Evolutionary conservation across 257 asterid genomes (phyloP), one percentile per base, ranked within the genome.

Genomic region (Nicotiana tabacum): DNA sequence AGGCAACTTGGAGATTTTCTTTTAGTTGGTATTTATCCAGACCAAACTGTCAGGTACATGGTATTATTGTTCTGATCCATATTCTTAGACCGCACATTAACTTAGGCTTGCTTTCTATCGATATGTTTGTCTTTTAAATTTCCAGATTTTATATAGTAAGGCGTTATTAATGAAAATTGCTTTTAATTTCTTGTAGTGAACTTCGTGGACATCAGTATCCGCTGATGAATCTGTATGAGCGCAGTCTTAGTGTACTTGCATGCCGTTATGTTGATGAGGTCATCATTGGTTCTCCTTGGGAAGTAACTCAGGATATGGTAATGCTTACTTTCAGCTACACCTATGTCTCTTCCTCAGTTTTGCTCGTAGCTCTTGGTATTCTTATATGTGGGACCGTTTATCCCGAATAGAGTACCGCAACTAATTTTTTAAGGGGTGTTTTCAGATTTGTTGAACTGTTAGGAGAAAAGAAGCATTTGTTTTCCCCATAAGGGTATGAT

Each of bases 261-360:
- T 96, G 97, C 69, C 97, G 97, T 74, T 93, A 96, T 80, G 99
- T 96, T 84, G 98, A 96, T 83, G 99, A 96, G 87, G 96, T 96
- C 89, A 92, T 96, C 57, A 92, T 96, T 27, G 99, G 99, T 9
- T 97, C 97, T 66, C 99, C 99, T 77, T 91, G 91, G 97, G 93
- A 89, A 89, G 92, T 96, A 82, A 89, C 94, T 27, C 86, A 90
- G 86, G 99, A 96, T 67, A 84, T 94, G 99, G 99, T 96, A 87
- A 43, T 77, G 89, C 80, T 83, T 32, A 61, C 11, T n/a, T 66
- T 37, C 37, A 51, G 48, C 37, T 57, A 48, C 57, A 43, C 82
- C 70, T 48, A 29, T 60, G 13, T 39, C 33, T 82, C 58, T 82
- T 35, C 33, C 56, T 64, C 29, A 43, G 27, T 57, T 39, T 29